Evolutionary conservation across 768 basidiomycete species (phyloP), one percentile per base, ranked within the genome.

Genomic region (Suillus decipiens): DNA sequence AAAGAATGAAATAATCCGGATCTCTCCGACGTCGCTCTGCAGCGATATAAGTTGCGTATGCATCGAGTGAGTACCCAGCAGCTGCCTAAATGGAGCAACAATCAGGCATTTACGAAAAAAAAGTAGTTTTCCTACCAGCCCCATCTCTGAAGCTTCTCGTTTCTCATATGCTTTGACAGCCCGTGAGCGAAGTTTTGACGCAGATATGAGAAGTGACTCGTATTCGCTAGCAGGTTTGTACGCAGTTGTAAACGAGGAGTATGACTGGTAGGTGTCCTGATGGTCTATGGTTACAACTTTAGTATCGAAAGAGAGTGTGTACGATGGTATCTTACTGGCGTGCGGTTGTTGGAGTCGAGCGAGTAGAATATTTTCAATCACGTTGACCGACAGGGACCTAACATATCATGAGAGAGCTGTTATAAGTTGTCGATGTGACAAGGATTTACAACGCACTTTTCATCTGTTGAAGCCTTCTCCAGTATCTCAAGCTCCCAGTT

Each of bases 201-300:
- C 95, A 1, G 84, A 75, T 19, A 96, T 82, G 31, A 98, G 84
- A 8, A 89, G 76, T 0, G 79, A 68, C 70, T 96, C 95, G 71
- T 99, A 99, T 48, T 89, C 83, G n/a, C 82, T 77, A 0, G 88
- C 79, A 15, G 90, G 85, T 68, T 88, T 85, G 74, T 90, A 83
- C 61, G 85, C 84, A 1, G 94, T 93, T 17, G 93, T 93, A 77
- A 98, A 97, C 0, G 89, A 84, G 0, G 96, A 97, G 73, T 96
- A 99, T 2, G 85, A 81, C 69, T 93, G 88, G 61, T 89, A 88
- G 0, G 95, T 96, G 15, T 90, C 85, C 45, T 93, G 92, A 61
- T 88, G 82, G 63, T 86, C 93, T 95, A 68, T n/a, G 33, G 51
- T 57, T 41, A 24, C 10, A 1, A 10, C n/a, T 67, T 39, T 34